Evolutionary conservation across 2,329 filamentous ascomycete genomes (phyloP), one percentile per base, ranked within the genome.

Genomic region (Botryotinia globosa): DNA sequence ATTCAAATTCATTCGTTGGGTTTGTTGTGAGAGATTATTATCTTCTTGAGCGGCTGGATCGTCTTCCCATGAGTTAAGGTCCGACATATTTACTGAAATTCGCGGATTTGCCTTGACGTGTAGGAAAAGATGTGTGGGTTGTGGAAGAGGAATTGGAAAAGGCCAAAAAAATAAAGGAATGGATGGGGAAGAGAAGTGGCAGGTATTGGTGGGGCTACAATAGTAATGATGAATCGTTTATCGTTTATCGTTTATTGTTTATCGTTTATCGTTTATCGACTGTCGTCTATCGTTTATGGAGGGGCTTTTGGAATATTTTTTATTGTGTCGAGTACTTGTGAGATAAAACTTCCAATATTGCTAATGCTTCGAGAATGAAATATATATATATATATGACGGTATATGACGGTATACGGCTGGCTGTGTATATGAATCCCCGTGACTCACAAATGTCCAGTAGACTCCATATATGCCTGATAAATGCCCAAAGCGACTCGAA

Each of bases 61-160:
- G 80, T 97, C 94, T 85, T 98, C 94, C 93, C 96, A 98, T 75
- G 94, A 97, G 83, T 97, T 94, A 80, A 94, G 92, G 83, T 94
- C 90, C 79, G 94, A 92, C 94, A 97, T 97, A 80, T 62, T 78
- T 76, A 67, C 45, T 63, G 69, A 48, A 56, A 74, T 44, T 58
- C 12, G 32, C 39, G n/a, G 20, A 61, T 51, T 29, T 29, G n/a
- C 14, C n/a, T 56, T 29, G n/a, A 29, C 32, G 20, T n/a, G 10
- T 29, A 54, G 3, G 65, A 39, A 54, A 14, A 14, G 51, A 7
- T 29, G n/a, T n/a, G 44, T 32, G 22, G 39, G n/a, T 34, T 29
- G 44, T 25, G 42, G 42, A 64, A 1, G 32, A 48, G 39, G 34
- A n/a, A 18, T 48, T 63, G 54, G 34, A 54, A 44, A 56, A 37